Percentiles rank a stretch among this genome's conserved stretches.
These are phyloP conservation scores for Hypoxylon sp. DNA, from an alignment of 2,329 filamentous ascomycete genomes.

Conservation along the genomic window DNA sequence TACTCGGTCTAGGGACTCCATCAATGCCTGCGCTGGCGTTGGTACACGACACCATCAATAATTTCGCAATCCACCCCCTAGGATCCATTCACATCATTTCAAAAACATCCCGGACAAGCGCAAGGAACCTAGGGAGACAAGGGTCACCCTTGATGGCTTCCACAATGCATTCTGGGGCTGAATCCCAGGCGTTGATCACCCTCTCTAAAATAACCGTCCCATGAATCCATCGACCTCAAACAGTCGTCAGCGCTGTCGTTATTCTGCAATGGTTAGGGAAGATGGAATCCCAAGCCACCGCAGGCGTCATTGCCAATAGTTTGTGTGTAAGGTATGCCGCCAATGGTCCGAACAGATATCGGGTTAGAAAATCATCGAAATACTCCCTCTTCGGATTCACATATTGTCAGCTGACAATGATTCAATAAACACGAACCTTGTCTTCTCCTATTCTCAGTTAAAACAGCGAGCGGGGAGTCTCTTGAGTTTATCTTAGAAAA, in stretches of 20 bases:
- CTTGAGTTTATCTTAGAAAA: constrained; percentile 39
- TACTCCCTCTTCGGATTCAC: neutral
- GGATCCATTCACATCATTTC: constrained; percentile 42
- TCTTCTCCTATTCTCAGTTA: constrained; percentile 14
- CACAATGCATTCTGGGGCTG: constrained; percentile 46
- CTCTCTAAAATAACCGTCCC: constrained; percentile 60
- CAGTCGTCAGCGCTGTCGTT: constrained; percentile 44
- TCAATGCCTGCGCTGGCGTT: constrained; percentile 39
- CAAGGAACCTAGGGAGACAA: constrained; percentile 45
- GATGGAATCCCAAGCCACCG: constrained; percentile 32
- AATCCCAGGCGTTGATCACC: constrained; percentile 61
- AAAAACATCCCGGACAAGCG: constrained; percentile 44
- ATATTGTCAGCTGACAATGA: constrained; percentile 2
- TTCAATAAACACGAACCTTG: constrained; percentile 21
- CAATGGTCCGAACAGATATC: constrained; percentile 23
- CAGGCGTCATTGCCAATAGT: constrained; percentile 17
- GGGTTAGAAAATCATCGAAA: constrained; percentile 14
- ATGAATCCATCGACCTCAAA: constrained; percentile 66
- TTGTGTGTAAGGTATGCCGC: constrained; percentile 15
- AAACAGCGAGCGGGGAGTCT: constrained; percentile 26
- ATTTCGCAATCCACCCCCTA: constrained; percentile 34
- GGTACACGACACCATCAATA: constrained; percentile 39
- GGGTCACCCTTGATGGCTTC: constrained; percentile 43
- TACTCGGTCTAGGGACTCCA: constrained; percentile 29
- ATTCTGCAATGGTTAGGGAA: constrained; percentile 22